phyloP scores from a whole-genome alignment of 2,329 filamentous ascomycete genomes.

The Colletotrichum lindemuthianum region DNA sequence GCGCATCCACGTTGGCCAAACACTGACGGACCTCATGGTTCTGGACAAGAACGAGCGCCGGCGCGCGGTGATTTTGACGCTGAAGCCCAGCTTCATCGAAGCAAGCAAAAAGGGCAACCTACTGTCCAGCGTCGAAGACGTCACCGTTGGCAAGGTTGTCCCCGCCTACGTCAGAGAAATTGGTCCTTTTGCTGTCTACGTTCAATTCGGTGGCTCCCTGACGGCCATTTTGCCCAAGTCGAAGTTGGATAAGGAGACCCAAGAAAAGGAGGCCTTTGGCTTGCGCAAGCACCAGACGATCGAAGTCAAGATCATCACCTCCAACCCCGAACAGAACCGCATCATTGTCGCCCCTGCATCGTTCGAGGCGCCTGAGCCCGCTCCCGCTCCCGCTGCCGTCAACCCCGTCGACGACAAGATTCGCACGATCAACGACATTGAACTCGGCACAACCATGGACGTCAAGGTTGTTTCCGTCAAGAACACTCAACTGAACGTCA shows the following conservation, averaged over 20 bases:
- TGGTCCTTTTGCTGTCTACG: conserved; percentile 81
- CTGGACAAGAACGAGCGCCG: conserved; percentile 86
- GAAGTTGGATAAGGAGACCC: conserved; percentile 77
- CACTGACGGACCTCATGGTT: conserved; percentile 82
- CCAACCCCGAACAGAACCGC: conserved; percentile 76
- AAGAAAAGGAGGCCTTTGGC: conserved; percentile 78
- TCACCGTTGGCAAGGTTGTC: conserved; percentile 74
- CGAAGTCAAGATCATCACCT: conserved; percentile 74
- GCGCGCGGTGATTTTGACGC: conserved; percentile 78
- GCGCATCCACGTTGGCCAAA: conserved; percentile 86
- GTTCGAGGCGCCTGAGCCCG: conserved; percentile 50
- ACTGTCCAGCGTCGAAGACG: conserved; percentile 76
- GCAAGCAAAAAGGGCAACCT: conserved; percentile 78
- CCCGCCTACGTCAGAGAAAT: conserved; percentile 89
- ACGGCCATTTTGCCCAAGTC: conserved; percentile 84
- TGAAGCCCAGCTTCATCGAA: conserved; percentile 84
- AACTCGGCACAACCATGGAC: conserved; percentile 77
- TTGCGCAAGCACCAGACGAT: conserved; percentile 81
- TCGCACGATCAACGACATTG: conserved; percentile 75
- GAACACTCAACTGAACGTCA: conserved; percentile 91
- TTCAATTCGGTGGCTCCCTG: conserved; percentile 85
- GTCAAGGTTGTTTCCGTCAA: conserved; percentile 87
- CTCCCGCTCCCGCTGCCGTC: conserved; percentile 46
- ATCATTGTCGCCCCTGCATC: conserved; percentile 68
- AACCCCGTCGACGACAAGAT: conserved; percentile 71